Evolutionary conservation across 768 basidiomycete genomes (phyloP), one percentile per base, ranked within the genome.

Genomic region (Suillus plorans): DNA sequence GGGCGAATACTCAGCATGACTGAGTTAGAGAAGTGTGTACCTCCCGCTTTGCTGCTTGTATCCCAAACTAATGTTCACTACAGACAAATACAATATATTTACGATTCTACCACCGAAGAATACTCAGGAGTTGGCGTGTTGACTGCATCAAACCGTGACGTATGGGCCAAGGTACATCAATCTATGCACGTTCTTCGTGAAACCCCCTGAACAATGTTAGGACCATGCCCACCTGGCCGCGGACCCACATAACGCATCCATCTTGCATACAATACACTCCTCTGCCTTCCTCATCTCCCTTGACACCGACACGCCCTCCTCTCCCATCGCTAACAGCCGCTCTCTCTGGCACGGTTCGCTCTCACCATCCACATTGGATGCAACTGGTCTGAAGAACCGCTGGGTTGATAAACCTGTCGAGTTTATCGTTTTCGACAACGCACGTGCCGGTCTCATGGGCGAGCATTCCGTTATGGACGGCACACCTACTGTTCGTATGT

Each of bases 381-480:
- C 73, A 22, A 70, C 73, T 9, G 89, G 89, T n/a, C 81, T 93
- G 22, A 83, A 84, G 44, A 91, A 90, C 66, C 86, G 91, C 50
- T 93, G 90, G 88, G 87, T 94, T 56, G 96, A 98, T 78, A 98
- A 97, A 77, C 95, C 96, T 10, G 74, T 87, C 64, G 86, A 98
- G 74, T 88, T 95, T 73, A 85, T 97, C 64, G 86, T 98, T 6
- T 94, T 88, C 71, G 92, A 93, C 74, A 92, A 94, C 67, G 86
- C 82, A 14, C 80, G 85, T 58, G 90, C 93, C 1, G 96, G 95
- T 5, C 77, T 97, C 70, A 91, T 97, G 85, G 96, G 96, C 55
- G 96, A 98, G 75, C 96, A 95, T 74, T 92, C 91, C 20, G 81
- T 92, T 64, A 95, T 95, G 93, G 93, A 95, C 70, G 93, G 93